Conservation (phyloP, 2,329 filamentous ascomycete species). For the Colletotrichum horii region DNA sequence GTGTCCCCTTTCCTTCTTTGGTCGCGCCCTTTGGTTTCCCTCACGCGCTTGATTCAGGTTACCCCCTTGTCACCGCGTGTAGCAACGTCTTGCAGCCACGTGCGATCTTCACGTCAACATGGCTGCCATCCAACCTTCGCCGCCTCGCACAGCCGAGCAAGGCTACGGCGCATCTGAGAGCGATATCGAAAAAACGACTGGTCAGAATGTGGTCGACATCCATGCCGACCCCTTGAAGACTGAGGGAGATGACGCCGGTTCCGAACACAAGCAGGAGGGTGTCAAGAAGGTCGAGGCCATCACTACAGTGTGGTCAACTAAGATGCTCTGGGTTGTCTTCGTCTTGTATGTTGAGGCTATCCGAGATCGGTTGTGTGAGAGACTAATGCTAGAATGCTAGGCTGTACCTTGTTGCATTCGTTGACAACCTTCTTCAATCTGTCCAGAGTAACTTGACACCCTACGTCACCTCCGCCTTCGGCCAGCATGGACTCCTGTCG, state of each 20-base stretch:
- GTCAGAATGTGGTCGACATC: conserved; percentile 23
- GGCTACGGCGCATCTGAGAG: not conserved
- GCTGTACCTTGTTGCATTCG: conserved; percentile 43
- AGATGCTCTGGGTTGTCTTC: conserved; percentile 43
- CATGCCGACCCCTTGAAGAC: conserved; percentile 19
- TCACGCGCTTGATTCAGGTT: not conserved
- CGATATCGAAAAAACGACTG: conserved; percentile 25
- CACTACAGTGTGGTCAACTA: conserved; percentile 42
- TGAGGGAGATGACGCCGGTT: conserved; percentile 26
- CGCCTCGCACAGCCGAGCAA: not conserved
- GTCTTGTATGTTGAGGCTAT: conserved; percentile 32
- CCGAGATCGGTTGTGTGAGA: rapidly evolving
- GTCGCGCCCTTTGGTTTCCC: not conserved
- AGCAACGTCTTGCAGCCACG: not conserved
- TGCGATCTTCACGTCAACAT: not conserved
- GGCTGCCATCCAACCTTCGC: not conserved
- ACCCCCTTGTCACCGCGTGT: not conserved
- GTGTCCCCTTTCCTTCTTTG: not conserved
- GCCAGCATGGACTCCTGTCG: conserved; percentile 68
- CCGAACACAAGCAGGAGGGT: conserved; percentile 38
- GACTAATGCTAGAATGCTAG: conserved; percentile 25
- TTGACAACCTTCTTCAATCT: conserved; percentile 38
- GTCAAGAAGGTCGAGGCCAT: conserved; percentile 43
- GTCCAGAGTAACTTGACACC: conserved; percentile 57
- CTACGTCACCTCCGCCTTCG: conserved; percentile 71